phyloP scores from a whole-genome alignment of 2,329 filamentous ascomycete genomes.

The Ophiostoma novo-ulmi region DNA sequence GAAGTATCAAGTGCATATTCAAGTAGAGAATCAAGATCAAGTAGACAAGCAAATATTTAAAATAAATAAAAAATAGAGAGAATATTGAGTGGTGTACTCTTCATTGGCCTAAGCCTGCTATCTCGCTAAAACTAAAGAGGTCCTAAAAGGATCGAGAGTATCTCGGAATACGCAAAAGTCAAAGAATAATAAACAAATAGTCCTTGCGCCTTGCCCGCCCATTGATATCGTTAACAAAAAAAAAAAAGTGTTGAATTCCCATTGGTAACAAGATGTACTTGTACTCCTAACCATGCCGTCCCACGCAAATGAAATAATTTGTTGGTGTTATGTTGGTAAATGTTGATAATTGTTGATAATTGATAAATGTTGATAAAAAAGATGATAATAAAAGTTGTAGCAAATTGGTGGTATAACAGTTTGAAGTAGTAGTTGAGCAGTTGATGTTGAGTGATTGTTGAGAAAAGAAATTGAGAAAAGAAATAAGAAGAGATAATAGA shows the following conservation, averaged over 20 bases:
- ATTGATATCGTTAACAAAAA: constrained; percentile 12
- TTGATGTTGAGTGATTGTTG: background rate
- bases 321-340: background rate
- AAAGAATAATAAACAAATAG: background rate
- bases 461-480: background rate
- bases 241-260: constrained; percentile 5
- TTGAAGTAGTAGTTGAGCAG: background rate
- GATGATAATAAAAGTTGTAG: background rate
- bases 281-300: constrained; percentile 11
- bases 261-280: background rate
- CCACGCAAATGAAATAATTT: background rate
- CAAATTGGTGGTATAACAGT: background rate
- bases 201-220: constrained; percentile 12
- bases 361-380: background rate
- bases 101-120: background rate
- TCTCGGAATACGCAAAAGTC: background rate
- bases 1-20: background rate
- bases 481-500: background rate
- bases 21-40: background rate
- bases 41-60: background rate
- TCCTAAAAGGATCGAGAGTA: background rate
- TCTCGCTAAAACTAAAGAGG: background rate
- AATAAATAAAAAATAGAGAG: background rate
- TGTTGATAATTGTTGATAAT: background rate
- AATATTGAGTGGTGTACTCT: background rate